phyloP scores from a whole-genome alignment of 768 basidiomycete species.

The Lyophyllum shimeji region DNA sequence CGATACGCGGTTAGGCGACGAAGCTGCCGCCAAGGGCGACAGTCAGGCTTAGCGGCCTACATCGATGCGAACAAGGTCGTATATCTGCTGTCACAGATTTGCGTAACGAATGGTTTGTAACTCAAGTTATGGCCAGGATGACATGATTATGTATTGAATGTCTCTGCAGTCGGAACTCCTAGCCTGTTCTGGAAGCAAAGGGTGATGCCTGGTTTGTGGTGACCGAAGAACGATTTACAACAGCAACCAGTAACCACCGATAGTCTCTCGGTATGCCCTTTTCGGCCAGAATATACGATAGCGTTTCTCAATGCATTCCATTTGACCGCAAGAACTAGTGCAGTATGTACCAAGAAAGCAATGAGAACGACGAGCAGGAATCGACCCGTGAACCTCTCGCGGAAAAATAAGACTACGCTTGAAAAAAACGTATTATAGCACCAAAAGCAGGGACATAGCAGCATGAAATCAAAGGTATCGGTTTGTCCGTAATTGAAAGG shows the following conservation, averaged over 20 bases:
- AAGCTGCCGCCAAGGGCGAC: background rate
- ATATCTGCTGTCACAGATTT: no score
- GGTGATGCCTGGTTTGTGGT: no score
- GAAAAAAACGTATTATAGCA: slow-evolving; percentile 40
- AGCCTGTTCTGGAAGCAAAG: no score
- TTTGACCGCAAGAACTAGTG: slow-evolving; percentile 9
- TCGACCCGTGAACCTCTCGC: slow-evolving; percentile 33
- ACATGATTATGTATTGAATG: no score
- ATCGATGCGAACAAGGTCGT: no score
- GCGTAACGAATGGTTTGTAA: no score
- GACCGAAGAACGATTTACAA: no score
- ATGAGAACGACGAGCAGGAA: slow-evolving; percentile 19
- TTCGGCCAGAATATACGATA: background rate
- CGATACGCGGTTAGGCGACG: background rate
- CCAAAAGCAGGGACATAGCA: slow-evolving; percentile 32
- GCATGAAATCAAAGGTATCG: slow-evolving; percentile 37
- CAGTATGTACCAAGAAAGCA: slow-evolving; percentile 2
- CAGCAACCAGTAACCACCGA: no score
- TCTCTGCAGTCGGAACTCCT: no score
- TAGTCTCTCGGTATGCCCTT: background rate
- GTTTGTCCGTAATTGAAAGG: slow-evolving; percentile 25
- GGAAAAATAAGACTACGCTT: slow-evolving; percentile 29
- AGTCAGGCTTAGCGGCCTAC: background rate
- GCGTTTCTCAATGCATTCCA: slow-evolving; percentile 20
- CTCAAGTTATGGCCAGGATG: no score